phyloP scores from a whole-genome alignment of 441 rosid genomes.

The Bocquillonia castaneifolia region DNA sequence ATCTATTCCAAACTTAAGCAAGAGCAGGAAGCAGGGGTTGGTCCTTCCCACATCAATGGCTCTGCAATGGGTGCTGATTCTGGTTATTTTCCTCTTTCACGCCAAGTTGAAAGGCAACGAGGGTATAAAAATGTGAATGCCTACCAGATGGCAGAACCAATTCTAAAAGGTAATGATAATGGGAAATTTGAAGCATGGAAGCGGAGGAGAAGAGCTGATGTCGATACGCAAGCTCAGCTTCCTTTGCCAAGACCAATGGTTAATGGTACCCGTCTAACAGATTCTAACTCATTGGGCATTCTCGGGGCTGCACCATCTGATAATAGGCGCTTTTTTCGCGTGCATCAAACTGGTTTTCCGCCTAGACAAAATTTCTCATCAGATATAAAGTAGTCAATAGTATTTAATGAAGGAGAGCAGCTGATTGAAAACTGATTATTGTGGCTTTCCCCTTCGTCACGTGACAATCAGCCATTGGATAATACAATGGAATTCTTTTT shows the following conservation, averaged over 20 bases:
- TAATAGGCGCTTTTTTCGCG: constrained; percentile 42
- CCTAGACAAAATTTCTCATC: constrained; percentile 47
- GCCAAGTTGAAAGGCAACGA: constrained; percentile 48
- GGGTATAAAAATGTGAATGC: constrained; percentile 41
- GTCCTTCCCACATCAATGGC: constrained; percentile 68
- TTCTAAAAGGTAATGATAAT: constrained; percentile 54
- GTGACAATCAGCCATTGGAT: constrained; percentile 30
- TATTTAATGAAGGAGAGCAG: constrained; percentile 19
- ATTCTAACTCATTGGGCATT: constrained; percentile 82
- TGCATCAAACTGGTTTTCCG: constrained; percentile 61
- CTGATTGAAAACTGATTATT: constrained; percentile 21
- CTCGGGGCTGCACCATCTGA: constrained; percentile 97
- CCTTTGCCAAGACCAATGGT: constrained; percentile 34
- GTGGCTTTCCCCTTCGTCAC: constrained; percentile 28
- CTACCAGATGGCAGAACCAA: constrained; percentile 45
- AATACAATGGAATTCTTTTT: constrained; percentile 40
- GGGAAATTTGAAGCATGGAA: constrained; percentile 86
- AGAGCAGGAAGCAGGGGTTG: constrained; percentile 70
- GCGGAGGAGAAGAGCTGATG: constrained; percentile 65
- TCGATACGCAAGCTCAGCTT: constrained; percentile 40
- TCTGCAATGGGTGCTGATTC: constrained; percentile 40
- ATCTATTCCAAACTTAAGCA: constrained; percentile 84
- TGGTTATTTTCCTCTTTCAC: constrained; percentile 36
- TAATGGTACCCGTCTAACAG: constrained; percentile 37
- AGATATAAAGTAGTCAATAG: constrained; percentile 33